Percentiles rank a stretch among this genome's conserved stretches.
Evolutionary conservation across 306 rosid genomes (phyloP).

Genomic region (Vicia faba): DNA sequence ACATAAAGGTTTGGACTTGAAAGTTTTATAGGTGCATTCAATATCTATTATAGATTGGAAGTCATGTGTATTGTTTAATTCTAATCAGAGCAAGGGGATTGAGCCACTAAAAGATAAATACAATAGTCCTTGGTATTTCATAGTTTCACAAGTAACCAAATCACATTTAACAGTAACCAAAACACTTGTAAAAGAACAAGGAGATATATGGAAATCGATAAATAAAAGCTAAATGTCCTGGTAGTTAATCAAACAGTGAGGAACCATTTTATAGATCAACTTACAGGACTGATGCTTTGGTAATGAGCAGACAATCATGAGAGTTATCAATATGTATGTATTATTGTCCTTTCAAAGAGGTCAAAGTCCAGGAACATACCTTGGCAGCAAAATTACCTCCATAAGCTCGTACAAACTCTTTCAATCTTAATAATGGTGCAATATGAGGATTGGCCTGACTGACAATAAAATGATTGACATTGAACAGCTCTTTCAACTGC

Average conservation of each 20-base stretch:
- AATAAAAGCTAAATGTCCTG: constrained; percentile 1
- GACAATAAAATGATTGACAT: constrained; percentile 93
- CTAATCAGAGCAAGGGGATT: constrained; percentile 2
- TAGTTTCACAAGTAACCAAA: not conserved
- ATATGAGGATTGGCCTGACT: constrained; percentile 99
- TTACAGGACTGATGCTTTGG: not conserved
- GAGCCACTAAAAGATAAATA: too few relatives aligned
- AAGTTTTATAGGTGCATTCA: not conserved
- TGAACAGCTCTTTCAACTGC: constrained; percentile 92
- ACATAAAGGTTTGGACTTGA: constrained; percentile 2
- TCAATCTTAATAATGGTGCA: constrained; percentile 86
- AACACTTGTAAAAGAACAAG: constrained; percentile 1
- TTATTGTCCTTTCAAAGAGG: constrained; percentile 3
- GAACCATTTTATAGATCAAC: constrained; percentile 24
- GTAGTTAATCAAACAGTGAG: constrained; percentile 17
- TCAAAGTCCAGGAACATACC: constrained; percentile 52
- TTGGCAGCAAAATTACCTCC: constrained; percentile 97
- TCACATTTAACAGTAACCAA: not conserved
- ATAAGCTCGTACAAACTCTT: constrained; percentile 78
- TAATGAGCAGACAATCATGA: not conserved
- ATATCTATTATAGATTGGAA: constrained; percentile 26
- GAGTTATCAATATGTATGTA: constrained; percentile 1
- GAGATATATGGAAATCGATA: constrained; percentile 9
- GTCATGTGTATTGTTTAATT: constrained; percentile 5
- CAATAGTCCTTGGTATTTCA: too few relatives aligned